phyloP scores from a whole-genome alignment of 1,284 basidiomycete species.

The Moniliella sp. region DNA sequence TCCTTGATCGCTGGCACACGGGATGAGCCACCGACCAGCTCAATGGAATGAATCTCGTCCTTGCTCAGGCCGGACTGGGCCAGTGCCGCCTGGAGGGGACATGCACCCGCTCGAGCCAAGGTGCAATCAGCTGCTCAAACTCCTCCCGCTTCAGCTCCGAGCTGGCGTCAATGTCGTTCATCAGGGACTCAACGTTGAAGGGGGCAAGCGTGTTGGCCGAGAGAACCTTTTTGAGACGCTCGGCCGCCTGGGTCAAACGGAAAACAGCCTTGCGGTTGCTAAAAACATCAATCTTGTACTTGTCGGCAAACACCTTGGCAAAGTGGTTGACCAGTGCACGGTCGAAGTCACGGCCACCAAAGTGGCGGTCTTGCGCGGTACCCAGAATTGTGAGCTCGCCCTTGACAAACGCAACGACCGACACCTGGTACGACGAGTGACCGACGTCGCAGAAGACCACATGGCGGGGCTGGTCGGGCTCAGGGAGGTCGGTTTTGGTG shows the following conservation, averaged over 20 bases:
- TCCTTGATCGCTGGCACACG: slow-evolving; percentile 31
- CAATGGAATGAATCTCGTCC: slow-evolving; percentile 27
- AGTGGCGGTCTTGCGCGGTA: slow-evolving; percentile 28
- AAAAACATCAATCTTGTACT: slow-evolving; percentile 33
- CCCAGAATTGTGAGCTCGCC: slow-evolving; percentile 31
- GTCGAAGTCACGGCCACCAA: slow-evolving; percentile 33
- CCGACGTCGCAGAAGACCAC: slow-evolving; percentile 33
- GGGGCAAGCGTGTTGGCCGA: slow-evolving; percentile 31
- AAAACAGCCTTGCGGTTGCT: slow-evolving; percentile 31
- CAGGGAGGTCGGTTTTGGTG: slow-evolving; percentile 32
- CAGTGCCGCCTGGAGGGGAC: slow-evolving; percentile 23
- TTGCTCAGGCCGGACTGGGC: slow-evolving; percentile 25
- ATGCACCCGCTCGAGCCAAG: slow-evolving; percentile 21
- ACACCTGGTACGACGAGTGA: slow-evolving; percentile 32
- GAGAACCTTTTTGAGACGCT: slow-evolving; percentile 32
- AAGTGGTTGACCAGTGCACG: slow-evolving; percentile 30
- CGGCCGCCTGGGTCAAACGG: slow-evolving; percentile 29
- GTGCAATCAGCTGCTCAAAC: slow-evolving; percentile 26
- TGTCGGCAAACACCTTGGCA: slow-evolving; percentile 30
- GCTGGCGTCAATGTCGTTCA: slow-evolving; percentile 31
- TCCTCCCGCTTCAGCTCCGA: slow-evolving; percentile 32
- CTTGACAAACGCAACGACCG: slow-evolving; percentile 31
- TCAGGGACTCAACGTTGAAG: slow-evolving; percentile 31
- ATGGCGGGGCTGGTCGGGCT: slow-evolving; percentile 27
- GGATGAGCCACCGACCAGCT: slow-evolving; percentile 29